Base-by-base conservation (phyloP, 768 basidiomycete species). In the Leucocoprinus leucothites region DNA sequence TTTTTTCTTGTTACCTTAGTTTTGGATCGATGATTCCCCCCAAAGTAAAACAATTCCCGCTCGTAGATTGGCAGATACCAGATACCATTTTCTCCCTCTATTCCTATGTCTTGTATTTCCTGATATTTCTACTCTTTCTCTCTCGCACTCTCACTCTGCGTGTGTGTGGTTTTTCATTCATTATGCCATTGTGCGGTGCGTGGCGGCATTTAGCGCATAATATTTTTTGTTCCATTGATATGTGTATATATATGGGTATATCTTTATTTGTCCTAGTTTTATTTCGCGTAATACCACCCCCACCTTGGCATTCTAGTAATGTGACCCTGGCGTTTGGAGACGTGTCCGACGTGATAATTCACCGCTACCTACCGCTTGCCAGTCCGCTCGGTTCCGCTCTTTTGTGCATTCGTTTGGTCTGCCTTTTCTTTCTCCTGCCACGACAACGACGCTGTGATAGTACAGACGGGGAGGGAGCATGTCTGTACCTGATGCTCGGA, bases 401-500 rank as follows among this genome's bases (percentile, higher is more conserved):
- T n/a, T n/a, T n/a, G n/a, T n/a, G n/a, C n/a, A n/a, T n/a, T n/a
- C n/a, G n/a, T 42, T 56, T 57, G 31, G 50, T 56, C 52, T 47
- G 53, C 40, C 53, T 48, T 59, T 42, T 24, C 25, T 49, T 48
- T 57, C 44, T 62, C 47, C 25, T 41, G 14, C 38, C 38, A n/a
- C 16, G 3, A 3, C 14, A 4, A 13, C 4, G 16, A n/a, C 14
- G 5, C 14, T 13, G 38, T n/a, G 38, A 38, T n/a, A 5, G 5
- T 5, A 3, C 5, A 38, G 38, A n/a, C 7, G 16, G 16, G 11
- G 16, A n/a, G 11, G 38, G 47, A 72, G 68, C 60, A 84, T 85
- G 84, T 77, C 82, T 69, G 80, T 71, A 53, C 84, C 83, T 65
- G 84, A 86, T 80, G 84, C 84, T 60, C 78, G 80, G 65, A 84